phyloP scores from a whole-genome alignment of 2,329 filamentous ascomycete genomes.

The Fusarium caatingaense region DNA sequence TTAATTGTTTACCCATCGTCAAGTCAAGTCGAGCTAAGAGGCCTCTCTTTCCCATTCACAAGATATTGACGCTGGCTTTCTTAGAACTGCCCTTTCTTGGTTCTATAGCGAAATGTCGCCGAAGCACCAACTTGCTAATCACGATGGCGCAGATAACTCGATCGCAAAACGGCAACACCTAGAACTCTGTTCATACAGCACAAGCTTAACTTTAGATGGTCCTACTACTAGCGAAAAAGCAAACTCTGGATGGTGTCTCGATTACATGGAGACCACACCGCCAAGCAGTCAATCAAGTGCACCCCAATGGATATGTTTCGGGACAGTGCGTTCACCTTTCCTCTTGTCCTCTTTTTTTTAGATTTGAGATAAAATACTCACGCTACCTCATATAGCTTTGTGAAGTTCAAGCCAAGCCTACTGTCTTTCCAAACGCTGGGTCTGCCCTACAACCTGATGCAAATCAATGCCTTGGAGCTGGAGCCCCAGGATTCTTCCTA shows the following conservation, averaged over 20 bases:
- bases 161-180: neutral
- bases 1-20: neutral
- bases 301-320: neutral
- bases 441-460: rapidly evolving
- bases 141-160: too few species aligned
- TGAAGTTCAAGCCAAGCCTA: neutral
- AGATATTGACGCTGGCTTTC: neutral
- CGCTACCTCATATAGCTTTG: neutral
- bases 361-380: neutral
- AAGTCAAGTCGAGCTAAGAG: neutral
- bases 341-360: rapidly evolving
- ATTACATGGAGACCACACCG: neutral
- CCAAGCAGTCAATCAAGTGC: rapidly evolving
- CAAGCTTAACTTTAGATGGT: neutral
- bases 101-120: neutral
- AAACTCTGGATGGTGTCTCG: neutral
- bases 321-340: neutral
- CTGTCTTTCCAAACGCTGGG: rapidly evolving
- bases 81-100: too few species aligned
- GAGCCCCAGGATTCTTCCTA: neutral
- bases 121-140: neutral
- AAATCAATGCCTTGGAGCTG: rapidly evolving
- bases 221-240: neutral
- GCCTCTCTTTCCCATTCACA: too few species aligned
- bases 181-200: neutral